These are phyloP conservation scores for Vaccinium vitisidaea DNA, from an alignment of 148 eudicot genomes.

Conservation along the genomic window DNA sequence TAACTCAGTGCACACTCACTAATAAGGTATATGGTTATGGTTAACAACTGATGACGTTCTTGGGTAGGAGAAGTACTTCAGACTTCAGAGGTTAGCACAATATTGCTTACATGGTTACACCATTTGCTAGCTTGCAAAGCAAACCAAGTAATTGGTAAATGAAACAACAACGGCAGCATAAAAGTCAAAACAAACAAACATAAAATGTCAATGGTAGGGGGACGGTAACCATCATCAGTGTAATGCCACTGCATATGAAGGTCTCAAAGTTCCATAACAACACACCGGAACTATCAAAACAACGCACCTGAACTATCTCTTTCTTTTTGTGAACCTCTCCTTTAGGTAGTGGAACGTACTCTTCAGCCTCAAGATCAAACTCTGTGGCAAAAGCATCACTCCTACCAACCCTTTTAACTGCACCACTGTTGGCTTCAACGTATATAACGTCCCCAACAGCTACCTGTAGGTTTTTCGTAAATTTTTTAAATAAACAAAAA, in stretches of 20 bases:
- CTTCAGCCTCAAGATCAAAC: conserved; percentile 98
- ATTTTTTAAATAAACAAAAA: neutral
- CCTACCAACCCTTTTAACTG: conserved; percentile 96
- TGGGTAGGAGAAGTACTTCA: neutral
- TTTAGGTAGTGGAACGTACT: conserved; percentile 98
- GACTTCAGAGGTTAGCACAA: neutral
- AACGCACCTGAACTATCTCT: conserved; percentile 91
- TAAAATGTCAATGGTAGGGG: neutral
- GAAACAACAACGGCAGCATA: neutral
- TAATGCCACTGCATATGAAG: conserved; percentile 9
- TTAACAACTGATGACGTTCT: neutral
- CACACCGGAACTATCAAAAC: neutral
- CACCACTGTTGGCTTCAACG: conserved; percentile 97
- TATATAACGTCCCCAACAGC: conserved; percentile 98
- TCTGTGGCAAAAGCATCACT: conserved; percentile 99
- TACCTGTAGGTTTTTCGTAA: conserved; percentile 47
- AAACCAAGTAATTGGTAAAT: neutral
- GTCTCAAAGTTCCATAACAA: neutral
- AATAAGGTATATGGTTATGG: neutral
- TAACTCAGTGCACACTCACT: neutral
- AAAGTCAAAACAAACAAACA: neutral
- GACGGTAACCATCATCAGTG: neutral
- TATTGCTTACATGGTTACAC: neutral
- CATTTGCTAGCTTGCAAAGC: neutral
- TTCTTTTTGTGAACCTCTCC: conserved; percentile 99